phyloP scores from a whole-genome alignment of 805 yeast species.

The Starmerella davenportii region DNA sequence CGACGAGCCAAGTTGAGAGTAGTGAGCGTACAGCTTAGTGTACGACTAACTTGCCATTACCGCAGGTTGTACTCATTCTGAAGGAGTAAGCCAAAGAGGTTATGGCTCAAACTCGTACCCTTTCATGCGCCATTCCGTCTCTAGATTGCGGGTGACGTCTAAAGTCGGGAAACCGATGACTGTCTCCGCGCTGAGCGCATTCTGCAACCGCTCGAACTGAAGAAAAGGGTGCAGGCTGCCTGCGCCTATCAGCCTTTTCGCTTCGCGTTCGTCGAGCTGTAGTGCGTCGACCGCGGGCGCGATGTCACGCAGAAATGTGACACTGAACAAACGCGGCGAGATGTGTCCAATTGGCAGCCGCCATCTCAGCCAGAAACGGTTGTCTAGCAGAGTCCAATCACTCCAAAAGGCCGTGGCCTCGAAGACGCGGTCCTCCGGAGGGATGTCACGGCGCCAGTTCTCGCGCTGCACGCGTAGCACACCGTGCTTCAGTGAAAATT shows the following conservation, averaged over 20 bases:
- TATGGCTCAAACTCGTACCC: slow-evolving; percentile 5
- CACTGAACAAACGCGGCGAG: slow-evolving; percentile 1
- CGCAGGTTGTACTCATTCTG: no score
- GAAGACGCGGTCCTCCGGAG: not conserved
- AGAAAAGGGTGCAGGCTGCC: slow-evolving; percentile 11
- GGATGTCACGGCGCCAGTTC: slow-evolving; percentile 3
- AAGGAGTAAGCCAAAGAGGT: no score
- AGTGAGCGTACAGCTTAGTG: no score
- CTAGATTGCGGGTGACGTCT: slow-evolving; percentile 2
- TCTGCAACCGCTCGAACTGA: slow-evolving; percentile 8
- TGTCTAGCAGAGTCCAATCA: slow-evolving; percentile 12
- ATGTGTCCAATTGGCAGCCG: slow-evolving; percentile 1
- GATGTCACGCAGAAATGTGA: slow-evolving; percentile 3
- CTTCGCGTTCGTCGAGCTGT: not conserved
- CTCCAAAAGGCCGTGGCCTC: slow-evolving; percentile 11
- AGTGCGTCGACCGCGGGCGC: not conserved
- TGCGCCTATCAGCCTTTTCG: not conserved
- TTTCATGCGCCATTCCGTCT: slow-evolving; percentile 8
- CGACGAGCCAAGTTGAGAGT: no score
- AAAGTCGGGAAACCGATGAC: slow-evolving; percentile 16
- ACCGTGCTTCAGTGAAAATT: not conserved
- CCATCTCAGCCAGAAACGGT: slow-evolving; percentile 17
- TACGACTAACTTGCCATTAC: no score
- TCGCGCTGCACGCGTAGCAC: slow-evolving; percentile 5
- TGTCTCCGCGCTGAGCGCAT: not conserved